Base-by-base conservation (phyloP, 176 grass and related monocot genomes). In the Pharus latifolius region DNA sequence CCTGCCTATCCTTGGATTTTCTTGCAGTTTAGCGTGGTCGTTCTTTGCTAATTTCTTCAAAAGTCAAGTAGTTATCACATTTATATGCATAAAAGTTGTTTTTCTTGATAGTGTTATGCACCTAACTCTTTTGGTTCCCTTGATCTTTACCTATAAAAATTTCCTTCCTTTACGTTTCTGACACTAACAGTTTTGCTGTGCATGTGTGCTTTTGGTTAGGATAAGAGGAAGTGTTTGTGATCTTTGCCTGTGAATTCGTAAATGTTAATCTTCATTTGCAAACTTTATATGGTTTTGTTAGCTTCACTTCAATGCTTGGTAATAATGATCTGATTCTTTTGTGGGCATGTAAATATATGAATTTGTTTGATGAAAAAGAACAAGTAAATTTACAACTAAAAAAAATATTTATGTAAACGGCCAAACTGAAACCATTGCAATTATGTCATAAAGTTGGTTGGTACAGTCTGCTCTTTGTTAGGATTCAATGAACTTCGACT, bases 31-130 rank as follows among this genome's bases (percentile, higher is more conserved):
- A 35, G 27, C 79, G 33, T 60, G 61, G 61, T 78, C 59, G 34
- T 18, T 59, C 25, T 78, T 67, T 59, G 4, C 43, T 84, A 78
- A 72, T 49, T 72, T 58, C 67, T 72, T 73, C 33, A 52, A 66
- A 78, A 37, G 33, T 22, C 60, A 35, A 13, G 24, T 22, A 51
- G 22, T 42, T 31, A 14, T 7, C n/a, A 20, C 14, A 40, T 23
- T 18, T 77, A 16, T 30, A 64, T n/a, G 20, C 3, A 57, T 49
- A 1, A 10, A 27, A 51, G 26, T 11, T 57, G 33, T 82, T 42
- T 35, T 19, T 12, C 2, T 48, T 0, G 55, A 1, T 33, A 29
- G 14, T 31, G 17, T 53, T 17, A 10, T 72, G 5, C 31, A 47
- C 41, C 16, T 46, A 22, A 2, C 35, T 42, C 45, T 69, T 45